phyloP scores from a whole-genome alignment of 495 filamentous ascomycete genomes.

The Penicillium dipodomyicola region DNA sequence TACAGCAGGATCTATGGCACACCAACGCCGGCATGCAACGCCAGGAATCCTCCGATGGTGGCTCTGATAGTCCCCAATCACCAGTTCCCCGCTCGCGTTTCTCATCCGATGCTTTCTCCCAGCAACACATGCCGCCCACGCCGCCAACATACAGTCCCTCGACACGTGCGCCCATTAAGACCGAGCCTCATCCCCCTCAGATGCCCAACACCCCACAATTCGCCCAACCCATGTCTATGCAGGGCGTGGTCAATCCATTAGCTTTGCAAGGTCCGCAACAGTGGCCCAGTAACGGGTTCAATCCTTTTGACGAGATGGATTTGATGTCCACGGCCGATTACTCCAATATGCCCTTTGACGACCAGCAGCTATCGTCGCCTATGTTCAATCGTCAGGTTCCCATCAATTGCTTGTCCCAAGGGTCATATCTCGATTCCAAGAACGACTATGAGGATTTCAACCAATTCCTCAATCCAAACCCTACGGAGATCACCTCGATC shows the following conservation, averaged over 20 bases:
- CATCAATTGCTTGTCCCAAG: constrained; percentile 39
- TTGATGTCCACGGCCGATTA: constrained; percentile 38
- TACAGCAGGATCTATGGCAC: constrained; percentile 56
- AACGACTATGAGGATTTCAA: constrained; percentile 45
- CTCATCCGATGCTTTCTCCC: constrained; percentile 37
- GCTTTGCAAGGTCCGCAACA: constrained; percentile 37
- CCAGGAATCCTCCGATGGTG: constrained; percentile 51
- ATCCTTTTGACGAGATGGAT: constrained; percentile 44
- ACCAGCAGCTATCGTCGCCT: constrained; percentile 37
- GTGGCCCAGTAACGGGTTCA: constrained; percentile 34
- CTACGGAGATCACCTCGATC: constrained; percentile 44
- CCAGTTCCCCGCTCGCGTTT: constrained; percentile 36
- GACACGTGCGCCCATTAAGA: constrained; percentile 32
- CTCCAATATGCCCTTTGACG: constrained; percentile 37
- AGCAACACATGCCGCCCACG: constrained; percentile 34
- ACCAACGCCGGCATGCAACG: constrained; percentile 50
- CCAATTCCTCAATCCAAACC: constrained; percentile 45
- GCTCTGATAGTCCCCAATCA: constrained; percentile 53
- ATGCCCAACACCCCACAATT: constrained; percentile 22
- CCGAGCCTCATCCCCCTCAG: constrained; percentile 21
- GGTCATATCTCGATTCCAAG: constrained; percentile 30
- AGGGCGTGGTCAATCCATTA: constrained; percentile 42
- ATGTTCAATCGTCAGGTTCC: constrained; percentile 41
- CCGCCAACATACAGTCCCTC: constrained; percentile 40
- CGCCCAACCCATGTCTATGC: constrained; percentile 31